Evolutionary conservation across 805 yeast species (phyloP), one percentile per base, ranked within the genome.

Genomic region (Brettanomyces bruxellensis): DNA sequence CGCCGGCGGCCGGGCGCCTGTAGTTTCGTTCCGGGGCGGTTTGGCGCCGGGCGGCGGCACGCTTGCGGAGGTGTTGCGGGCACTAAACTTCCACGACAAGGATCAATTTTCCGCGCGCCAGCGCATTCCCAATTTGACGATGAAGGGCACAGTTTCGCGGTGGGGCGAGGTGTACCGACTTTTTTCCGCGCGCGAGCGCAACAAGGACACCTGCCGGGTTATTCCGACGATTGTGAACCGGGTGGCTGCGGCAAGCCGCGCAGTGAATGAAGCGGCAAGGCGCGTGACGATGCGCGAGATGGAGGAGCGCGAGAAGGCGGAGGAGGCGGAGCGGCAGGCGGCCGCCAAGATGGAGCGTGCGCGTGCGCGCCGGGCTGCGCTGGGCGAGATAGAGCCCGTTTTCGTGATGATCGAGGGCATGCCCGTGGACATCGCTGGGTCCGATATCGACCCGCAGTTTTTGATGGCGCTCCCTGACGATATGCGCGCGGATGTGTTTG

Each of bases 361-460:
- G 4, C 55, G 56, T 4, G 50, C 52, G 9, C 61, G 48, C 11
- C 45, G 46, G 5, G 51, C 45, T 12, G 49, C 45, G 9, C 53
- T 43, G 1, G 73, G 47, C 8, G 49, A 43, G 5, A 48, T 39
- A n/a, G 73, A 74, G 13, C 90, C 95, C 0, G 70, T 85, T 0
- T 75, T 73, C 68, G 88, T 90, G 3, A 70, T 70, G 11, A 83
- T 90, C 52, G 89, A 88, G 35, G 95, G 84, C 24, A 65, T 82
- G 25, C 80, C 81, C 44, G 89, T 90, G 34, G 95, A 90, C 58
- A 85, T 90, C 35, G 76, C 90, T 38, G 95, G 93, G 0, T 81
- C 95, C 3, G 96, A 86, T 46, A 87, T 90, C 48, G 97, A 90
- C 64, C 95, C 95, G 0, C 91, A 86, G 53, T 90, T 88, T 60